phyloP scores from a whole-genome alignment of 352 stramenopile genomes.

The Phytophthora sojae region DNA sequence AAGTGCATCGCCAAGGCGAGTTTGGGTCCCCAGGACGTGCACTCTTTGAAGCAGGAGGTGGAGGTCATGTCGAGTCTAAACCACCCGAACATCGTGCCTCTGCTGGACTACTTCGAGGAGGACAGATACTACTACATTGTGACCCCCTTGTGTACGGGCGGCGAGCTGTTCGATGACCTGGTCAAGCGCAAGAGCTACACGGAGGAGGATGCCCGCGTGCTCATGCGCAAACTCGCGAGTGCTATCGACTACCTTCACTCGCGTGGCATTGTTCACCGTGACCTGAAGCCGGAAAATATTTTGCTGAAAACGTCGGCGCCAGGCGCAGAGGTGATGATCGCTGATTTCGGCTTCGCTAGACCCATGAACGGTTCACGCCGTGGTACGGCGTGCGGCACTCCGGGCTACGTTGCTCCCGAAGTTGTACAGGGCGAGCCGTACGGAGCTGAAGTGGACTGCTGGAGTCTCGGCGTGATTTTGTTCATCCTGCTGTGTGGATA shows the following conservation, averaged over 20 bases:
- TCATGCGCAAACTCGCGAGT: slow-evolving; percentile 92
- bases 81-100: slow-evolving; percentile 77
- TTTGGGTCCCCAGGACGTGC: slow-evolving; percentile 57
- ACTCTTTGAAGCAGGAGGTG: slow-evolving; percentile 74
- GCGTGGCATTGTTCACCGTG: slow-evolving; percentile 92
- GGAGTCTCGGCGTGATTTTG: slow-evolving; percentile 94
- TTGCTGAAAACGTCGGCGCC: slow-evolving; percentile 81
- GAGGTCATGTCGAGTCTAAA: slow-evolving; percentile 76
- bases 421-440: slow-evolving; percentile 91
- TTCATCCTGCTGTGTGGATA: slow-evolving; percentile 96
- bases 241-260: slow-evolving; percentile 94
- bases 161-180: slow-evolving; percentile 97
- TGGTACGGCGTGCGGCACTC: slow-evolving; percentile 83
- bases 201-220: slow-evolving; percentile 93
- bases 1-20: slow-evolving; percentile 79
- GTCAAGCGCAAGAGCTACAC: slow-evolving; percentile 95
- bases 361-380: slow-evolving; percentile 60
- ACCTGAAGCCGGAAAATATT: slow-evolving; percentile 93
- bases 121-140: slow-evolving; percentile 83
- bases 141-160: slow-evolving; percentile 78
- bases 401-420: slow-evolving; percentile 94
- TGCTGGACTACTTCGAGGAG: slow-evolving; percentile 83
- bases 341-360: slow-evolving; percentile 91
- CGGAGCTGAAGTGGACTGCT: slow-evolving; percentile 93
- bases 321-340: slow-evolving; percentile 84